These are phyloP conservation scores for Nicotiana knightiana DNA, from an alignment of 257 asterid species.

Conservation along the genomic window DNA sequence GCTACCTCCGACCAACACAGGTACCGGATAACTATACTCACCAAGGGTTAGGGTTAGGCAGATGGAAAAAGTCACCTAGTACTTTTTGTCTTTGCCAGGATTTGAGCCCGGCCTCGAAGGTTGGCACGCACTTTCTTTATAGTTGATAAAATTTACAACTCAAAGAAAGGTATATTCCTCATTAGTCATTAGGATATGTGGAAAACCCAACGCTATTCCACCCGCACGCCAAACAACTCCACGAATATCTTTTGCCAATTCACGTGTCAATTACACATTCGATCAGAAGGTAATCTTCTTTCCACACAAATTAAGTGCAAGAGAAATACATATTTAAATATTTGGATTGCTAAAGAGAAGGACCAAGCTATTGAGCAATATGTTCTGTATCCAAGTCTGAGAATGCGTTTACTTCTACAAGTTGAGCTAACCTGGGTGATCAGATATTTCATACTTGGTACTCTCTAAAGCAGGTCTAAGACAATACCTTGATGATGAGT, in stretches of 20 bases:
- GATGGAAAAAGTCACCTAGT: no score
- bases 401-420: not conserved
- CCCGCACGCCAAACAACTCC: not conserved
- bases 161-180: not conserved
- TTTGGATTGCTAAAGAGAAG: not conserved
- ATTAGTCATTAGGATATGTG: not conserved
- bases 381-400: not conserved
- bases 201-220: not conserved
- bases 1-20: no score
- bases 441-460: not conserved
- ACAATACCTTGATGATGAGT: conserved; percentile 49
- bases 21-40: no score
- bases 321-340: not conserved
- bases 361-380: not conserved
- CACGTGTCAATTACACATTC: not conserved
- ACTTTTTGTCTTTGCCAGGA: no score
- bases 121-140: no score
- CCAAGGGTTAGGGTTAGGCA: no score
- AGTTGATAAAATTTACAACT: not conserved
- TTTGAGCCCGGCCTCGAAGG: no score
- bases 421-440: not conserved
- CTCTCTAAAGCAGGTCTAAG: not conserved
- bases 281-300: not conserved
- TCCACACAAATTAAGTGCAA: not conserved
- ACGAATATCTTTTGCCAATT: not conserved